Evolutionary conservation across 2,329 filamentous ascomycete genomes (phyloP).

Genomic region (Penicillium digitatum): DNA sequence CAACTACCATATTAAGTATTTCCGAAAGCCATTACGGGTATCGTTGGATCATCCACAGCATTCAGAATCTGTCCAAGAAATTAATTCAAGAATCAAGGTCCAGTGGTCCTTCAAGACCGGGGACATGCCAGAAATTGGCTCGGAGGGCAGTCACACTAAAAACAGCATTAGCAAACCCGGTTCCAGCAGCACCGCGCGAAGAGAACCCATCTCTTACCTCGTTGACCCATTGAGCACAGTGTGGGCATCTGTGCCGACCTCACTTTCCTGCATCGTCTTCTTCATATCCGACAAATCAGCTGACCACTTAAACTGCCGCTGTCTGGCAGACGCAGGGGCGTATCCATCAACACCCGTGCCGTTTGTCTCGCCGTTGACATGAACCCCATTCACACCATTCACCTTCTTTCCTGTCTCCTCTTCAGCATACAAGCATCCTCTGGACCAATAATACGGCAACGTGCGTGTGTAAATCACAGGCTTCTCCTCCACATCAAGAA

Average conservation of each 20-base stretch:
- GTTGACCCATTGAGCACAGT: constrained; percentile 78
- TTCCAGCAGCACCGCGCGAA: neutral
- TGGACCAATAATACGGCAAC: constrained; percentile 80
- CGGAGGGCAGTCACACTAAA: constrained; percentile 76
- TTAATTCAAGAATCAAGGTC: constrained; percentile 52
- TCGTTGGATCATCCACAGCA: constrained; percentile 47
- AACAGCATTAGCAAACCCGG: neutral
- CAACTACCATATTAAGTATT: constrained; percentile 3
- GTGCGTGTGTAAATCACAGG: constrained; percentile 74
- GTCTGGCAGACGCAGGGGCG: constrained; percentile 48
- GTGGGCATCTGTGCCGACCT: constrained; percentile 83
- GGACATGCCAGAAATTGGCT: constrained; percentile 82
- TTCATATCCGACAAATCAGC: constrained; percentile 80
- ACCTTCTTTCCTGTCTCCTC: constrained; percentile 52
- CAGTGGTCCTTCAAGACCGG: constrained; percentile 62
- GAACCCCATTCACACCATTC: constrained; percentile 31
- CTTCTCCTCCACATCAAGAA: constrained; percentile 63
- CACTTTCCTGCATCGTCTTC: constrained; percentile 69
- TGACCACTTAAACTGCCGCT: constrained; percentile 88
- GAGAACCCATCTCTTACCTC: constrained; percentile 52
- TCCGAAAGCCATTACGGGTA: constrained; percentile 25
- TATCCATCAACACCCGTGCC: neutral
- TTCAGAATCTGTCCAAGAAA: neutral
- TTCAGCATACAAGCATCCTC: constrained; percentile 75
- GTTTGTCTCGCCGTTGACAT: neutral